Percentiles rank a stretch among this genome's conserved stretches.
These are phyloP conservation scores for Talaromyces liani DNA, from an alignment of 495 filamentous ascomycete genomes.

Conservation along the genomic window DNA sequence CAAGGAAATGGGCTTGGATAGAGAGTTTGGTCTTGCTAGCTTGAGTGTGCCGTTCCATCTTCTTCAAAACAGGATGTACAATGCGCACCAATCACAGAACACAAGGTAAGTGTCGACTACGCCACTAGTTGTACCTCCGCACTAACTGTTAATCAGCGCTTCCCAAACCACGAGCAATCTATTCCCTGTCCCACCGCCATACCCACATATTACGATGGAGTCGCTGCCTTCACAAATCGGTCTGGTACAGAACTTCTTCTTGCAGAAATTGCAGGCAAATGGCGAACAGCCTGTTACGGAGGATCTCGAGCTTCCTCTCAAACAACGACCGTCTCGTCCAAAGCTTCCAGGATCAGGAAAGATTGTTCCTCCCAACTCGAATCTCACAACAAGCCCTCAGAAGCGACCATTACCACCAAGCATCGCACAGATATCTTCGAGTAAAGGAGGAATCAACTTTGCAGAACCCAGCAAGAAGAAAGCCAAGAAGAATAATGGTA, in stretches of 20 bases:
- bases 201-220: slow-evolving; percentile 73
- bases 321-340: slow-evolving; percentile 75
- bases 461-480: slow-evolving; percentile 43
- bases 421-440: slow-evolving; percentile 15
- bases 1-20: slow-evolving; percentile 87
- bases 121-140: neutral
- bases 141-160: slow-evolving; percentile 19
- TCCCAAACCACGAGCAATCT: slow-evolving; percentile 38
- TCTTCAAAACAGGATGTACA: slow-evolving; percentile 83
- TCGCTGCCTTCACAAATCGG: slow-evolving; percentile 74
- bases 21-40: slow-evolving; percentile 76
- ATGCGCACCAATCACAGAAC: slow-evolving; percentile 67
- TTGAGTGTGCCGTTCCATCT: slow-evolving; percentile 92
- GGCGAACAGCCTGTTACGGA: slow-evolving; percentile 77
- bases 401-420: slow-evolving; percentile 60
- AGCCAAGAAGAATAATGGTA: slow-evolving; percentile 39
- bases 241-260: slow-evolving; percentile 82
- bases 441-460: slow-evolving; percentile 10
- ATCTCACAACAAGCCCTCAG: slow-evolving; percentile 55
- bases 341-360: slow-evolving; percentile 90
- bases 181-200: slow-evolving; percentile 55
- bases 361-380: slow-evolving; percentile 46
- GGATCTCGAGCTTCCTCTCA: slow-evolving; percentile 88
- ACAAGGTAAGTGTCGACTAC: slow-evolving; percentile 41
- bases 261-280: slow-evolving; percentile 74